Evolutionary conservation across 768 basidiomycete genomes (phyloP).

Genomic region (Tulasnella sp.): DNA sequence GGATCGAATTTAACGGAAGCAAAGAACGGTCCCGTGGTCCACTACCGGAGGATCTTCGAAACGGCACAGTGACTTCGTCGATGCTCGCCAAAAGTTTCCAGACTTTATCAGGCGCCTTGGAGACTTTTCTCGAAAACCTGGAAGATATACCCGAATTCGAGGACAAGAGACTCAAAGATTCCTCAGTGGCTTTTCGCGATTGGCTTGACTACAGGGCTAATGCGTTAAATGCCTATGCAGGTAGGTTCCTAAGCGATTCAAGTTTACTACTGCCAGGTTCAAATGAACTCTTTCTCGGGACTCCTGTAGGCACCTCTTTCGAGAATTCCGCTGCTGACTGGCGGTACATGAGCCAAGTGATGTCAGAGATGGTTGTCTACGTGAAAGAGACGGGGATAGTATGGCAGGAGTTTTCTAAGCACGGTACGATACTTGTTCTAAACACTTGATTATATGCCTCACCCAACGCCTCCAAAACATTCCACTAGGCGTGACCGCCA

Average conservation of each 20-base stretch:
- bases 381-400: neutral
- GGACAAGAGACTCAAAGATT: conserved; percentile 61
- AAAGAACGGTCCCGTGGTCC: neutral
- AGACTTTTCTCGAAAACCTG: conserved; percentile 57
- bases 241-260: conserved; percentile 35
- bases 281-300: neutral
- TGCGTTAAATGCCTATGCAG: conserved; percentile 50
- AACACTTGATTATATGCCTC: too few species aligned
- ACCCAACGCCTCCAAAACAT: too few species aligned
- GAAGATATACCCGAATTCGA: conserved; percentile 69
- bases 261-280: neutral
- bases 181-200: conserved; percentile 56
- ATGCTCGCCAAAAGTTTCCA: conserved; percentile 23
- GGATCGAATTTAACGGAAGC: neutral
- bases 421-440: too few species aligned
- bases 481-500: conserved; percentile 73
- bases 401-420: neutral
- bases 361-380: neutral
- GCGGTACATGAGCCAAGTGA: neutral
- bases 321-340: neutral
- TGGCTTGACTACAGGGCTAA: conserved; percentile 74
- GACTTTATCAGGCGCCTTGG: conserved; percentile 54
- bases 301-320: neutral
- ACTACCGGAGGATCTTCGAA: neutral
- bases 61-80: neutral